Evolutionary conservation across 352 stramenopile species (phyloP).

Genomic region (Thalassiosira ordinaria): DNA sequence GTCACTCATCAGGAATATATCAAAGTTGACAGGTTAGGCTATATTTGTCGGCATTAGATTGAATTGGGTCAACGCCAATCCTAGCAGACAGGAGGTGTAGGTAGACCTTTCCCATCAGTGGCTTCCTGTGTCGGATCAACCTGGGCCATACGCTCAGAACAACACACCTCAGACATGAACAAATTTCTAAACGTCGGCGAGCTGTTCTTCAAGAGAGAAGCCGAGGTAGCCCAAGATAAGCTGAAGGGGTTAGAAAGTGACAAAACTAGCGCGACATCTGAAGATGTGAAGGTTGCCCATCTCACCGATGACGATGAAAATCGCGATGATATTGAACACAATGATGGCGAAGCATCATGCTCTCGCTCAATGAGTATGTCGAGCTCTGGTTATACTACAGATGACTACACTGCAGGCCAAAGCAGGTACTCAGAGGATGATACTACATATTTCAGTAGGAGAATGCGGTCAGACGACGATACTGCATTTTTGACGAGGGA

Average conservation of each 20-base stretch:
- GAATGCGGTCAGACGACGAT: background rate
- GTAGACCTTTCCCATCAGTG: too few species aligned
- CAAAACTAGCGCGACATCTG: background rate
- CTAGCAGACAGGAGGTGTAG: too few species aligned
- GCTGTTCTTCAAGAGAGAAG: background rate
- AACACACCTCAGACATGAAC: background rate
- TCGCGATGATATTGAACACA: background rate
- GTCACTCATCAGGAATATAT: too few species aligned
- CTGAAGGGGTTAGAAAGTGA: background rate
- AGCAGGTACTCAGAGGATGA: too few species aligned
- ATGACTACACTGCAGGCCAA: background rate
- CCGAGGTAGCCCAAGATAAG: background rate
- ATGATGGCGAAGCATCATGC: background rate
- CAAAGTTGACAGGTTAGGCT: too few species aligned
- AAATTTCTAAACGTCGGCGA: conserved; percentile 9
- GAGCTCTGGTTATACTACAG: background rate
- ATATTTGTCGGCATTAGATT: too few species aligned
- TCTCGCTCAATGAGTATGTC: background rate
- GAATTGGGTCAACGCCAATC: too few species aligned
- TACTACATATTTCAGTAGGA: too few species aligned
- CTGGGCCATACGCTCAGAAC: too few species aligned
- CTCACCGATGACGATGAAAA: background rate
- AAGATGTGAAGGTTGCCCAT: background rate
- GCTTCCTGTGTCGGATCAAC: too few species aligned
- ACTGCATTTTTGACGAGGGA: background rate